phyloP scores from a whole-genome alignment of 2,329 filamentous ascomycete species.

The Aspergillus pseudoglaucus region DNA sequence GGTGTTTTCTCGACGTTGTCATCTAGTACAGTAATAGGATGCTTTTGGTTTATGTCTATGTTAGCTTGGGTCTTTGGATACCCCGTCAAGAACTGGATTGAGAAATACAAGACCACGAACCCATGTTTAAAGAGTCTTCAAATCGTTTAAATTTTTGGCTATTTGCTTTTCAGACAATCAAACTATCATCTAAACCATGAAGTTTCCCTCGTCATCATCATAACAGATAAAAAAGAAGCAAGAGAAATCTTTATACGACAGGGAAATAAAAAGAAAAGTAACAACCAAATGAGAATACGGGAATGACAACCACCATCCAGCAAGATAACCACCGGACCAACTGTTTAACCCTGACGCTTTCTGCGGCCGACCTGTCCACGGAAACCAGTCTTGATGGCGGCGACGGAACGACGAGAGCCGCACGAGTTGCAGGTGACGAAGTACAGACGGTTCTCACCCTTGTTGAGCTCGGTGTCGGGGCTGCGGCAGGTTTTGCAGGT shows the following conservation, averaged over 20 bases:
- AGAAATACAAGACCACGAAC: too few species aligned
- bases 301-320: background rate
- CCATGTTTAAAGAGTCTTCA: background rate
- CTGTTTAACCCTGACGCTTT: slow-evolving; percentile 75
- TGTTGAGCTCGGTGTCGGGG: slow-evolving; percentile 91
- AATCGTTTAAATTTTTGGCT: background rate
- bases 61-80: too few species aligned
- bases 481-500: slow-evolving; percentile 98
- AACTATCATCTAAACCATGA: background rate
- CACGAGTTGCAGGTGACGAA: slow-evolving; percentile 96
- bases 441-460: slow-evolving; percentile 97
- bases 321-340: slow-evolving; percentile 6
- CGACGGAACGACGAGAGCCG: slow-evolving; percentile 77
- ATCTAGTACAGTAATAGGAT: background rate
- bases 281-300: slow-evolving; percentile 6
- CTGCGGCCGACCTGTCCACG: slow-evolving; percentile 98
- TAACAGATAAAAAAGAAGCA: background rate
- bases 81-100: too few species aligned
- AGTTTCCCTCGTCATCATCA: background rate
- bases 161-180: background rate
- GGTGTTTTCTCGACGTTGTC: background rate
- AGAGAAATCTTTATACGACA: slow-evolving; percentile 4
- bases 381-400: slow-evolving; percentile 99
- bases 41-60: too few species aligned
- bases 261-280: slow-evolving; percentile 15